phyloP scores from a whole-genome alignment of 164 flowering plant species.

The Piper longum region DNA sequence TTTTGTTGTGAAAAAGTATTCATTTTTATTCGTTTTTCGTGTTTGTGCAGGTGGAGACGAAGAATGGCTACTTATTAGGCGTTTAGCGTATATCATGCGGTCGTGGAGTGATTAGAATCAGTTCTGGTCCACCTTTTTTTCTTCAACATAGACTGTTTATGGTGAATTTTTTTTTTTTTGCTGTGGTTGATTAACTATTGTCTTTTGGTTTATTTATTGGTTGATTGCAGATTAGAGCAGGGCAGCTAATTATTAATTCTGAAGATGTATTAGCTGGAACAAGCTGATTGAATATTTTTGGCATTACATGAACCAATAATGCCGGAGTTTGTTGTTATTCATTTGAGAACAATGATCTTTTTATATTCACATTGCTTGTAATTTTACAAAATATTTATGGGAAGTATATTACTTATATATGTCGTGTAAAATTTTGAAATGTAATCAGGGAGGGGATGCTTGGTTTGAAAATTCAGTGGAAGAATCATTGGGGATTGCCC shows the following conservation, averaged over 20 bases:
- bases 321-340: neutral
- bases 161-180: slow-evolving; percentile 24
- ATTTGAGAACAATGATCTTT: neutral
- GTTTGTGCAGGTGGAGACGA: slow-evolving; percentile 42
- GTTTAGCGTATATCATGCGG: slow-evolving; percentile 63
- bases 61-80: slow-evolving; percentile 62
- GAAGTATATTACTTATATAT: neutral
- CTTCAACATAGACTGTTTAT: slow-evolving; percentile 77
- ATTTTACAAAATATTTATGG: neutral
- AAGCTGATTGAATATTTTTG: neutral
- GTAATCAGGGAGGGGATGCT: slow-evolving; percentile 76
- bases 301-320: neutral
- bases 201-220: neutral
- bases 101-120: slow-evolving; percentile 8
- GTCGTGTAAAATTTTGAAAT: neutral
- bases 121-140: slow-evolving; percentile 54
- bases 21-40: neutral
- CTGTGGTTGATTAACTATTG: neutral
- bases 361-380: no score
- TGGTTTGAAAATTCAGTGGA: slow-evolving; percentile 75
- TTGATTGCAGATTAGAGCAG: neutral
- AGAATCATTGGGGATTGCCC: slow-evolving; percentile 82
- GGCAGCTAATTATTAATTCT: neutral
- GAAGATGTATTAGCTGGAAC: neutral
- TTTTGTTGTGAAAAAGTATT: neutral